These are phyloP conservation scores for Ramichloridium luteum DNA, from an alignment of 2,329 filamentous ascomycete genomes.

Conservation along the genomic window DNA sequence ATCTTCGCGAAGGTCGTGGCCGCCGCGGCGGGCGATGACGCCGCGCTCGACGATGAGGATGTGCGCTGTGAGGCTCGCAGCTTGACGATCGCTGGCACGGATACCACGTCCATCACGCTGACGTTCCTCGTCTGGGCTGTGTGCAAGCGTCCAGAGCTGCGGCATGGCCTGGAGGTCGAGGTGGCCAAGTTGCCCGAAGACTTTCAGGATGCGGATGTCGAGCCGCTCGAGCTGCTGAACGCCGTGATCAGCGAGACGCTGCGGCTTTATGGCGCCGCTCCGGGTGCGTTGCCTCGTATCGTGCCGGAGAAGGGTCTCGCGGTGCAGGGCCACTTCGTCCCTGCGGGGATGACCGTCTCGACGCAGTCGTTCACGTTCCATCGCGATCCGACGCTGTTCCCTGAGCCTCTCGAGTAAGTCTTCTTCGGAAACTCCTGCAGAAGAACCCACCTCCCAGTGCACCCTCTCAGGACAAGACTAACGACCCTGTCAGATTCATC, in stretches of 20 bases:
- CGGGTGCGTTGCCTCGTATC: constrained; percentile 19
- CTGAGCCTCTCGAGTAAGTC: constrained; percentile 16
- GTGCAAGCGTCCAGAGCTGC: constrained; percentile 13
- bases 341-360: constrained; percentile 15
- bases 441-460: not conserved
- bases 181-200: constrained; percentile 11
- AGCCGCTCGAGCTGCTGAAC: constrained; percentile 15
- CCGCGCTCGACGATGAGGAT: constrained; percentile 15
- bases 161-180: constrained; percentile 16
- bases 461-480: not conserved
- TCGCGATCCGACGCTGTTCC: constrained; percentile 16
- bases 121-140: constrained; percentile 23
- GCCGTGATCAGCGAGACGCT: constrained; percentile 22
- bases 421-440: not conserved
- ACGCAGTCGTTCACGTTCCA: constrained; percentile 22
- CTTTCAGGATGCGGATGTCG: constrained; percentile 15
- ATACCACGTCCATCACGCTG: constrained; percentile 22
- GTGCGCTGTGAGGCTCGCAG: constrained; percentile 18
- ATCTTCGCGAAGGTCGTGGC: constrained; percentile 20
- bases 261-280: constrained; percentile 23
- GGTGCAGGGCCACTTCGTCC: constrained; percentile 15
- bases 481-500: constrained; percentile 17
- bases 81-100: constrained; percentile 23
- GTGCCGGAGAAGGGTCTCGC: constrained; percentile 17
- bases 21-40: constrained; percentile 15